Evolutionary conservation across 2,329 filamentous ascomycete genomes (phyloP).

Genomic region (Fonsecaea pedrosoi): DNA sequence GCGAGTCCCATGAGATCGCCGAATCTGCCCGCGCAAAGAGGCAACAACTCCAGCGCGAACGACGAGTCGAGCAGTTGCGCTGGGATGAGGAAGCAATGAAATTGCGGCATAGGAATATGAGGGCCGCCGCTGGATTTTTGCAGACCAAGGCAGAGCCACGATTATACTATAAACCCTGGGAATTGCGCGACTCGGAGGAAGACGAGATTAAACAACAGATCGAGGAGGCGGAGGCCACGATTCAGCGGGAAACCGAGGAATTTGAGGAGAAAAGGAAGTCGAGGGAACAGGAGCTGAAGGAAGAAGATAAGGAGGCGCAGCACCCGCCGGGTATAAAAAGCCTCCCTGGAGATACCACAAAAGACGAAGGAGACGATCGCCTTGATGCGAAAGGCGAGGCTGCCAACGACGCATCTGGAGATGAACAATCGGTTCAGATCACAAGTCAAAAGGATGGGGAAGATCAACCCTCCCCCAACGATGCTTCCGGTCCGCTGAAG

Average conservation of each 20-base stretch:
- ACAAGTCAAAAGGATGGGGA: neutral
- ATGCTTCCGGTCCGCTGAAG: conserved; percentile 41
- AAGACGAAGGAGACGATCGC: neutral
- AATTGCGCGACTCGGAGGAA: conserved; percentile 72
- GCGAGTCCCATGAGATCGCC: conserved; percentile 74
- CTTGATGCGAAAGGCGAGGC: neutral
- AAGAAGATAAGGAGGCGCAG: neutral
- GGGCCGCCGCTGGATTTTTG: conserved; percentile 74
- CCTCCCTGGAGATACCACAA: neutral
- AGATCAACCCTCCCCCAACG: neutral
- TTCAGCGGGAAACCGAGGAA: conserved; percentile 69
- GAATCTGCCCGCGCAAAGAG: conserved; percentile 70
- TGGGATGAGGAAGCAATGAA: conserved; percentile 69
- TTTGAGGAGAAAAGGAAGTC: conserved; percentile 60
- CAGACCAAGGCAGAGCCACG: conserved; percentile 73
- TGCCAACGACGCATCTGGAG: neutral
- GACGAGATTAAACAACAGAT: conserved; percentile 74
- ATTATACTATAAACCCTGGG: conserved; percentile 88
- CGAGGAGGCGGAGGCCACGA: conserved; percentile 65
- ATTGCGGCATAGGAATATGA: conserved; percentile 72
- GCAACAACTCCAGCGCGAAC: conserved; percentile 65
- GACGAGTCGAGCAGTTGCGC: conserved; percentile 72
- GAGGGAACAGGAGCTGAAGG: conserved; percentile 10
- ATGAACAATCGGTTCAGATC: neutral
- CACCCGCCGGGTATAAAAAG: neutral